These are phyloP conservation scores for Niveomyces coronatus DNA, from an alignment of 2,329 filamentous ascomycete genomes.

Conservation along the genomic window DNA sequence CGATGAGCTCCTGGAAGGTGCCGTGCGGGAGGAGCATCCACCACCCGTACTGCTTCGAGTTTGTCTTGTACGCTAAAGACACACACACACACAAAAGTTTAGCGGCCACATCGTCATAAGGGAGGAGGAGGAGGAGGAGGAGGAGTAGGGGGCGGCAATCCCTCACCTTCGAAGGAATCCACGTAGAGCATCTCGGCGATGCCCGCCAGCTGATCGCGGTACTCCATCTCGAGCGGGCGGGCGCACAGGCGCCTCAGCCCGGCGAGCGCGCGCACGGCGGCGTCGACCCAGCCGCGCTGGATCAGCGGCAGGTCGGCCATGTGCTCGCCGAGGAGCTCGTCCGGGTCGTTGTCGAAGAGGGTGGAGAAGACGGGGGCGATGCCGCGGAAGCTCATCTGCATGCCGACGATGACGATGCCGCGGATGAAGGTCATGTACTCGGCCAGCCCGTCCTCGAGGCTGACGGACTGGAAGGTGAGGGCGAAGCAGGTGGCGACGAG, in stretches of 20 bases:
- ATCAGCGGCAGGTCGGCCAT: constrained; percentile 38
- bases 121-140: neutral
- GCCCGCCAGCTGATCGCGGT: constrained; percentile 32
- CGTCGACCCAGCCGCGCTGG: constrained; percentile 32
- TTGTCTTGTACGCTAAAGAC: constrained; percentile 38
- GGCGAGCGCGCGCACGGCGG: constrained; percentile 33
- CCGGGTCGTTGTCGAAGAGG: constrained; percentile 30
- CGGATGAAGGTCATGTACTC: constrained; percentile 52
- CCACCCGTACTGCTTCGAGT: constrained; percentile 42
- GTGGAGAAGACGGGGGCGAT: constrained; percentile 41
- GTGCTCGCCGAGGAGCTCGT: constrained; percentile 31
- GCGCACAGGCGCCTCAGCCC: constrained; percentile 33
- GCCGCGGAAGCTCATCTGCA: constrained; percentile 41
- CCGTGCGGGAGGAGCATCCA: constrained; percentile 48
- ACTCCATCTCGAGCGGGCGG: constrained; percentile 33
- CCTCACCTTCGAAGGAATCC: constrained; percentile 40
- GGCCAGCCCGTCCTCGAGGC: constrained; percentile 46
- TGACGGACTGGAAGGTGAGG: constrained; percentile 48
- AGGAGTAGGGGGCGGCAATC: constrained; percentile 12
- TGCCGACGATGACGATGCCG: constrained; percentile 43
- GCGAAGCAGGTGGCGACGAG: constrained; percentile 49
- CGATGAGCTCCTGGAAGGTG: constrained; percentile 39
- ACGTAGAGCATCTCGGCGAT: constrained; percentile 42
- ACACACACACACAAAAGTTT: too few species aligned
- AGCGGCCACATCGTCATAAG: constrained; percentile 4